A percentile compares a stretch with the other conserved stretches of the same genome.
phyloP scores from a whole-genome alignment of 495 filamentous ascomycete species.

The Talaromyces adpressus region DNA sequence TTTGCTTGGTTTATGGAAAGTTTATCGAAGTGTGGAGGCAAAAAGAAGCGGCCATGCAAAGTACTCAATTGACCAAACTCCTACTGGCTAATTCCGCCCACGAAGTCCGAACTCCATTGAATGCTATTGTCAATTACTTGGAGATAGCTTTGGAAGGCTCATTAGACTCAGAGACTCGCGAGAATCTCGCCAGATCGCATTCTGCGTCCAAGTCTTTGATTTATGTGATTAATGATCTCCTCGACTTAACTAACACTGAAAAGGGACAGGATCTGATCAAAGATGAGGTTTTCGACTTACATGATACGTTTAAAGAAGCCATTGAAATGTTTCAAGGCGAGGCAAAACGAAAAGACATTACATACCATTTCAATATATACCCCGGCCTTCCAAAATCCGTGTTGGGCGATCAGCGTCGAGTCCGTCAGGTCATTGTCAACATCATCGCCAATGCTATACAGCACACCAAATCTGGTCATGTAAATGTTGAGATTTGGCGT shows the following conservation, averaged over 20 bases:
- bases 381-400: constrained; percentile 65
- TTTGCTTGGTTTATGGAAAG: constrained; percentile 87
- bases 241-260: constrained; percentile 88
- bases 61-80: constrained; percentile 70
- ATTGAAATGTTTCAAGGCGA: constrained; percentile 67
- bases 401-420: constrained; percentile 69
- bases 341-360: constrained; percentile 66
- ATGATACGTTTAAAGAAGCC: constrained; percentile 65
- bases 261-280: constrained; percentile 74
- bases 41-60: constrained; percentile 80
- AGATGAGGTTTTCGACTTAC: constrained; percentile 73
- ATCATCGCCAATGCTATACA: constrained; percentile 82
- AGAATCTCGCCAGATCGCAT: constrained; percentile 80
- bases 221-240: constrained; percentile 91
- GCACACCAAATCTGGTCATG: constrained; percentile 61
- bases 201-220: constrained; percentile 95
- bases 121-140: constrained; percentile 94
- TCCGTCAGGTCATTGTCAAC: constrained; percentile 78
- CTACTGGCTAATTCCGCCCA: constrained; percentile 90
- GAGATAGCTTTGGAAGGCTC: constrained; percentile 87
- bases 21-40: constrained; percentile 92
- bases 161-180: constrained; percentile 76
- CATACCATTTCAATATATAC: constrained; percentile 59
- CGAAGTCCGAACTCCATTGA: constrained; percentile 88
- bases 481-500: constrained; percentile 64